Percentiles rank a stretch among this genome's conserved stretches.
phyloP scores from a whole-genome alignment of 495 filamentous ascomycete species.

The Neurospora tetrasperma region DNA sequence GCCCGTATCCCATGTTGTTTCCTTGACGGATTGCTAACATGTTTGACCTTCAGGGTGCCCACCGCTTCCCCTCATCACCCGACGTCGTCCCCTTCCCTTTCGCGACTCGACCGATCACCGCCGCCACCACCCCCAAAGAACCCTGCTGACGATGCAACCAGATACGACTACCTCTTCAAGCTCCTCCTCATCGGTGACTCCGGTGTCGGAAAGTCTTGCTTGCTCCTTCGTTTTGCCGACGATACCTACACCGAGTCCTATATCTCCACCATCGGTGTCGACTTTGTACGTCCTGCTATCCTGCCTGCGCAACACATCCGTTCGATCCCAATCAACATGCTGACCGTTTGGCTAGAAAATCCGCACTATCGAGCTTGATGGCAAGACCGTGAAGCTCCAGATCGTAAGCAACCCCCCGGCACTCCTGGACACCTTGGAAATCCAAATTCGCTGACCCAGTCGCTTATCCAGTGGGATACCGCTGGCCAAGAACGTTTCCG shows the following conservation, averaged over 20 bases:
- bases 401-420: conserved; percentile 56
- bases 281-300: conserved; percentile 63
- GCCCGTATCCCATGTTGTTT: conserved; percentile 4
- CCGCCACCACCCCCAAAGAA: conserved; percentile 4
- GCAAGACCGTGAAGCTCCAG: conserved; percentile 98
- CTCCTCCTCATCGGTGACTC: conserved; percentile 99
- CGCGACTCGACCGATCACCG: conserved; percentile 1
- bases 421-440: not conserved
- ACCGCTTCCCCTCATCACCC: conserved; percentile 5
- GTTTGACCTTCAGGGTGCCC: not conserved
- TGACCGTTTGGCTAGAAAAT: conserved; percentile 66
- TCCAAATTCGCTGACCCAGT: conserved; percentile 3
- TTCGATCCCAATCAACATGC: conserved; percentile 15
- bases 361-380: conserved; percentile 96
- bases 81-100: conserved; percentile 2
- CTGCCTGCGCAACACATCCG: not conserved
- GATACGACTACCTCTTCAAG: conserved; percentile 99
- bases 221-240: conserved; percentile 94
- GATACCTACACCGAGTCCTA: conserved; percentile 99
- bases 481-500: conserved; percentile 98
- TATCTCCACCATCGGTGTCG: conserved; percentile 98
- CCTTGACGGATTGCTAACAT: conserved; percentile 8
- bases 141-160: conserved; percentile 26
- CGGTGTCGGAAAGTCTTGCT: conserved; percentile 98
- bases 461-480: conserved; percentile 76